Evolutionary conservation across 352 stramenopile genomes (phyloP).

Genomic region (Globisporangium acanthophoron): DNA sequence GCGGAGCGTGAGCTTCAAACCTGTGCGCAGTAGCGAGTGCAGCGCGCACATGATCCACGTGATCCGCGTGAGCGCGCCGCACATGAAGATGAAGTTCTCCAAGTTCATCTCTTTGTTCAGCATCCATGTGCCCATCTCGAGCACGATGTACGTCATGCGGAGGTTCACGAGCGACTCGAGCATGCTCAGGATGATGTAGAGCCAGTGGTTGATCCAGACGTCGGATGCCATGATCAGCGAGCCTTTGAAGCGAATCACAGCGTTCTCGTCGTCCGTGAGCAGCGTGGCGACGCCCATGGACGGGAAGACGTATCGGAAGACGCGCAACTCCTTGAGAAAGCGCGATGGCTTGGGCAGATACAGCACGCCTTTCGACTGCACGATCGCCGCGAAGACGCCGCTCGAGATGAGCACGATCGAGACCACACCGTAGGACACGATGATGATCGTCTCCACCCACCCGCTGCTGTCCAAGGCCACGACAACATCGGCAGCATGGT

Average conservation of each 20-base stretch:
- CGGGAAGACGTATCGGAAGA: background rate
- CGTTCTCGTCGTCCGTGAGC: constrained; percentile 1
- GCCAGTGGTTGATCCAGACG: constrained; percentile 68
- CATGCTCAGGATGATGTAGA: constrained; percentile 56
- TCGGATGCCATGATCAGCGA: constrained; percentile 47
- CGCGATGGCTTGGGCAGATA: background rate
- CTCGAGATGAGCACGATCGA: too few species aligned
- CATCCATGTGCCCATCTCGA: constrained; percentile 53
- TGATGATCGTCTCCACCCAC: background rate
- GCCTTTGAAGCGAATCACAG: constrained; percentile 48
- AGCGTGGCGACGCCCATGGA: background rate
- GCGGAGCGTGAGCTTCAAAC: constrained; percentile 25
- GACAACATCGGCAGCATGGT: too few species aligned
- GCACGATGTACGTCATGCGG: constrained; percentile 36
- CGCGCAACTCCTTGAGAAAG: background rate
- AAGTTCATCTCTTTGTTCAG: constrained; percentile 38
- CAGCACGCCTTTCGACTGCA: background rate
- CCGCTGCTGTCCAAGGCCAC: background rate
- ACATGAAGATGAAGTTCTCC: constrained; percentile 57
- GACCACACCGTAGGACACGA: background rate
- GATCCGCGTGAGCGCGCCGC: constrained; percentile 34
- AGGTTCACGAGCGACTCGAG: constrained; percentile 40
- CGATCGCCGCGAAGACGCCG: too few species aligned
- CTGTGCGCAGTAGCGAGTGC: constrained; percentile 26
- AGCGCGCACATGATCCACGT: constrained; percentile 58